phyloP scores from a whole-genome alignment of 2,329 filamentous ascomycete species.

The Leptographium procerum region DNA sequence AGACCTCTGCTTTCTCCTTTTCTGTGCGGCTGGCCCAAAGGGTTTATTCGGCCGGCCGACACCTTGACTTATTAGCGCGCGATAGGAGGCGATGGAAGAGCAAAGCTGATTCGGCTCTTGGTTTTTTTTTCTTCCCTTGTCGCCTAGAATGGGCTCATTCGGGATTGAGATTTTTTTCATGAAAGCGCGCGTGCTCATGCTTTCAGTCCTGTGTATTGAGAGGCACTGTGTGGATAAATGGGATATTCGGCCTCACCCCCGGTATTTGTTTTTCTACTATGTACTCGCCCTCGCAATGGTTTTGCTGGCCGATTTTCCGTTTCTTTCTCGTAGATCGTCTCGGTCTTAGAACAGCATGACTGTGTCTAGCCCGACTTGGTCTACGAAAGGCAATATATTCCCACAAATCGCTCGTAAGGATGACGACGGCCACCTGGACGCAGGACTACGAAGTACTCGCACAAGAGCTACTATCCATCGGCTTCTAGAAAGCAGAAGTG shows the following conservation, averaged over 20 bases:
- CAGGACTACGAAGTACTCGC: too few relatives aligned
- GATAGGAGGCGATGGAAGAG: neutral
- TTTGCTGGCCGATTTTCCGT: neutral
- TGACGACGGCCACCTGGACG: neutral
- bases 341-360: neutral
- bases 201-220: neutral
- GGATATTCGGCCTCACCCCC: neutral
- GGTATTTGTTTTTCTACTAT: neutral
- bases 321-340: slow-evolving; percentile 1
- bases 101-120: neutral
- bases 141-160: neutral
- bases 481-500: neutral
- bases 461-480: too few relatives aligned
- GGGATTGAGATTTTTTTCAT: neutral
- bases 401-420: neutral
- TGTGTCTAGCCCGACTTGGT: neutral
- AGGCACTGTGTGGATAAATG: neutral
- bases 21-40: neutral
- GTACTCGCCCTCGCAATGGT: neutral
- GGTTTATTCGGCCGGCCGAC: neutral
- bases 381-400: neutral
- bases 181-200: neutral
- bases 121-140: neutral
- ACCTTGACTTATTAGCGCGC: neutral
- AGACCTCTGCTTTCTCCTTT: neutral